Conservation (phyloP, 345 rosid genomes). For the Excoecaria cochinchinensis region DNA sequence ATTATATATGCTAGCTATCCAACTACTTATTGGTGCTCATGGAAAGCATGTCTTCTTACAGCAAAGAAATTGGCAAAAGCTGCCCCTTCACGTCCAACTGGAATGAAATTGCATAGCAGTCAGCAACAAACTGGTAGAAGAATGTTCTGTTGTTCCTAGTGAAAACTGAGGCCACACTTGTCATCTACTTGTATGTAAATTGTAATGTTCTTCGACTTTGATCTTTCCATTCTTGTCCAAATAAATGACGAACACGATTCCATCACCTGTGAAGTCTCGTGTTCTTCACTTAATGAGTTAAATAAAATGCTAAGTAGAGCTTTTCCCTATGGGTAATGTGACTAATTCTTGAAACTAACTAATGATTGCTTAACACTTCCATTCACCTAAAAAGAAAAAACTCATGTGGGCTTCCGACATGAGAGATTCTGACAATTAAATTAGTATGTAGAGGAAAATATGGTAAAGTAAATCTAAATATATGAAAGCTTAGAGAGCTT, state of each 20-base stretch:
- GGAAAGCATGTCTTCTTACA: conserved; percentile 32
- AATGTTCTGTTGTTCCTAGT: conserved; percentile 56
- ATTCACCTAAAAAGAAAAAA: too few species aligned
- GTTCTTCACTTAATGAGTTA: too few species aligned
- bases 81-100: conserved; percentile 52
- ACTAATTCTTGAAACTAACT: too few species aligned
- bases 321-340: background rate
- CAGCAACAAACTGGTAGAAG: conserved; percentile 47
- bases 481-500: too few species aligned
- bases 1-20: too few species aligned
- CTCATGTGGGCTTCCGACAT: too few species aligned
- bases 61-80: conserved; percentile 65
- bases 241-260: conserved; percentile 6
- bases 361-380: too few species aligned
- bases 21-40: background rate
- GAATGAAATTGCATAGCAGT: conserved; percentile 59
- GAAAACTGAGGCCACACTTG: conserved; percentile 13
- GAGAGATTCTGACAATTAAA: too few species aligned
- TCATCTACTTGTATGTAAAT: conserved; percentile 15
- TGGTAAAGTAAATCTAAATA: too few species aligned
- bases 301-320: background rate
- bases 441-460: too few species aligned
- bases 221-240: background rate
- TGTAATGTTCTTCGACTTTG: background rate
- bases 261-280: background rate